Evolutionary conservation across 345 rosid species (phyloP).

Genomic region (Zanthoxylum bungeanum): DNA sequence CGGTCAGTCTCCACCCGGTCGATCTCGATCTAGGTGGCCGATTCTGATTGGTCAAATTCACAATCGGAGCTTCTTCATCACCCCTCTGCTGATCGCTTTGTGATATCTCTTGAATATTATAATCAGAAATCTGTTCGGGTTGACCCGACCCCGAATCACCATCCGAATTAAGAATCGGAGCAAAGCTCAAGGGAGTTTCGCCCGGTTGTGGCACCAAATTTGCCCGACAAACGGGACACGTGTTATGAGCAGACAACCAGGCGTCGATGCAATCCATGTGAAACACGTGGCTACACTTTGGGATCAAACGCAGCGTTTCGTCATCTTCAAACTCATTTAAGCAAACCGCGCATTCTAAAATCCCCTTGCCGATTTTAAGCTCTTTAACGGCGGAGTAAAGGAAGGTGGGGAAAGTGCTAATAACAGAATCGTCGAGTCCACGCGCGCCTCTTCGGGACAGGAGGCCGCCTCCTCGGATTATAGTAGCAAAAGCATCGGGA

Average conservation of each 20-base stretch:
- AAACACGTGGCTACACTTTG: too few relatives aligned
- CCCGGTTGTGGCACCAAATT: constrained; percentile 57
- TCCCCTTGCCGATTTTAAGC: too few relatives aligned
- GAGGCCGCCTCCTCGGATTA: constrained; percentile 26
- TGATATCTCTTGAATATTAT: not conserved
- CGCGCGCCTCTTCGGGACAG: constrained; percentile 63
- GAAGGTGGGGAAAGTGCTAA: too few relatives aligned
- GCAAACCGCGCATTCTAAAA: too few relatives aligned
- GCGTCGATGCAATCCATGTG: constrained; percentile 82
- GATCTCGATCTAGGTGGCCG: constrained; percentile 56
- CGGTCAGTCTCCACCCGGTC: constrained; percentile 50
- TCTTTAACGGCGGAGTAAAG: too few relatives aligned
- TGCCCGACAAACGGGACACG: constrained; percentile 87
- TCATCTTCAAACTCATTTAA: too few relatives aligned
- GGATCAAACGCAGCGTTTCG: too few relatives aligned
- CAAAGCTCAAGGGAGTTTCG: constrained; percentile 22
- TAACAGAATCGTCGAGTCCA: too few relatives aligned
- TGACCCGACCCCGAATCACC: constrained; percentile 21
- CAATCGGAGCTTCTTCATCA: constrained; percentile 24
- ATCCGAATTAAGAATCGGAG: constrained; percentile 21
- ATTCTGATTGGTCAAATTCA: constrained; percentile 29
- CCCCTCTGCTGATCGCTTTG: constrained; percentile 14
- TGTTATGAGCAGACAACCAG: constrained; percentile 62
- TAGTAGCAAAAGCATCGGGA: not conserved
- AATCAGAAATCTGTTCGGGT: constrained; percentile 20